Base-by-base conservation (phyloP, 495 filamentous ascomycete genomes). In the Saxophila tyrrhenica region DNA sequence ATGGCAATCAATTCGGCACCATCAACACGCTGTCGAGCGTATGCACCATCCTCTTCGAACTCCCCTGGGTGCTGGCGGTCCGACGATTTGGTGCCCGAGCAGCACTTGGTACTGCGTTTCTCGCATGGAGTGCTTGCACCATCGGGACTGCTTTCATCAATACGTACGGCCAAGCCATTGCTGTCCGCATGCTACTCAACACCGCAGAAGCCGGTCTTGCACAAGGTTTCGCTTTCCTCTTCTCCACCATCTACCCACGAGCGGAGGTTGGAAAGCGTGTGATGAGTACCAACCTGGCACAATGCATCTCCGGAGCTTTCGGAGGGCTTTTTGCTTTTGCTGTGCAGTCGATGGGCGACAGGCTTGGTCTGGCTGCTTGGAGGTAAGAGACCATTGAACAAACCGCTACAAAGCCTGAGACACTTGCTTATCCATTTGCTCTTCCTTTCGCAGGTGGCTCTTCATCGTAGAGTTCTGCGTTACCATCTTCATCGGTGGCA, bases 1-100 rank as follows among this genome's bases (percentile, higher is more conserved):
- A 39, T 11, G 50, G 54, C 0, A 52, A 52, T 9, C 48, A 67
- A 51, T 67, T 67, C 53, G 64, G 65, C 35, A 65, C 60, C 24
- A 50, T 65, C 15, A 47, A 61, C 19, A 68, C 66, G 1, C 61
- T 70, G 0, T 60, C 54, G 48, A 52, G 13, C 46, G 49, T 52
- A 9, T 15, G 47, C 10, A 50, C 48, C 46, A 45, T 63, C 47
- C 13, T 52, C 48, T 32, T 35, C 16, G 60, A 56, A 23, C 24
- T 59, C 17, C 39, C 39, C n/a, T 55, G 44, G 51, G 25, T 38
- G 3, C 39, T 42, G 29, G 50, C 51, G 5, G 50, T 61, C 3
- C 50, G 51, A 32, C 48, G 38, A 9, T 52, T 45, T 17, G 39
- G 55, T 1, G 9, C 57, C 1, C 49, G 46, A 45, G 13, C 32